Conservation (phyloP, 2,329 filamentous ascomycete species). For the Furcasterigmium sp. region DNA sequence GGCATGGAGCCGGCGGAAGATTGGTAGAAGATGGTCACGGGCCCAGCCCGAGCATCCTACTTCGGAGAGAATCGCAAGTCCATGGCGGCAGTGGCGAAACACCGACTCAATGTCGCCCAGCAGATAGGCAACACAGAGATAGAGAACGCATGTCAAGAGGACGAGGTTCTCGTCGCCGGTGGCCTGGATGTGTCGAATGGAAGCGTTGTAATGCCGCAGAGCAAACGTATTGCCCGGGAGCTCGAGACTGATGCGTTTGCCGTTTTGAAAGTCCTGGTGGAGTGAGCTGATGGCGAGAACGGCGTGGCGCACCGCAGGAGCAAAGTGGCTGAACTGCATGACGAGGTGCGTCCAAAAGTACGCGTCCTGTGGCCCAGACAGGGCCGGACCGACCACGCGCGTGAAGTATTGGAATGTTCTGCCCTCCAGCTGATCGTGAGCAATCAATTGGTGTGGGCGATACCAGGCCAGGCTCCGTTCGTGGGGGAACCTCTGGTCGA, state of each 20-base stretch:
- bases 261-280: slow-evolving; percentile 26
- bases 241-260: slow-evolving; percentile 6
- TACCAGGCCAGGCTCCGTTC: slow-evolving; percentile 10
- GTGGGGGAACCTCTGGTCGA: not conserved
- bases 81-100: slow-evolving; percentile 22
- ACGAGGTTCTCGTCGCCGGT: slow-evolving; percentile 19
- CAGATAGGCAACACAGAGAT: slow-evolving; percentile 49
- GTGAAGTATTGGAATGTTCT: slow-evolving; percentile 8
- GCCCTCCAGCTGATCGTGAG: slow-evolving; percentile 12
- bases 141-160: slow-evolving; percentile 42
- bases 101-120: slow-evolving; percentile 38
- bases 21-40: not conserved
- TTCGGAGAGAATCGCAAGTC: slow-evolving; percentile 4
- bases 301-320: slow-evolving; percentile 43
- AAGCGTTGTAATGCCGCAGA: slow-evolving; percentile 21
- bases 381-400: slow-evolving; percentile 6
- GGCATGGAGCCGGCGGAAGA: slow-evolving; percentile 1
- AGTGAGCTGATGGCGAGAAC: slow-evolving; percentile 42
- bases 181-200: slow-evolving; percentile 17
- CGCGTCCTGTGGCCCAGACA: slow-evolving; percentile 5
- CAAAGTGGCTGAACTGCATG: slow-evolving; percentile 36
- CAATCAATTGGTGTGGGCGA: slow-evolving; percentile 9
- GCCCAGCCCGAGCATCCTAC: not conserved
- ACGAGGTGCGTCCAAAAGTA: slow-evolving; percentile 40
- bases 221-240: slow-evolving; percentile 8